phyloP scores from a whole-genome alignment of 768 basidiomycete genomes.

The Mycena maculata region DNA sequence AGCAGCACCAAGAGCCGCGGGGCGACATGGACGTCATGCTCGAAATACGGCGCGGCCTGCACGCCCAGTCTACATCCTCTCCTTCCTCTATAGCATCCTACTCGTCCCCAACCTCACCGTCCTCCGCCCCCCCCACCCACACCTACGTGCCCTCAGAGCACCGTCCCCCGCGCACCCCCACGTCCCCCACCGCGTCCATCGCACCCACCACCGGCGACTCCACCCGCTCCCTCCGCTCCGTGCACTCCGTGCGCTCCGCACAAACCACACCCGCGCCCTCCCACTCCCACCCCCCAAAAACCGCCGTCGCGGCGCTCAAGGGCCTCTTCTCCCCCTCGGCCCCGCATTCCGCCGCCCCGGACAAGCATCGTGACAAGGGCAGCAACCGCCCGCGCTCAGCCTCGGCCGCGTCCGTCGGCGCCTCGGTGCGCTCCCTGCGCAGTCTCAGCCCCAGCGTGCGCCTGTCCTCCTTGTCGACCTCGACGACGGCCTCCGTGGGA shows the following conservation, averaged over 20 bases:
- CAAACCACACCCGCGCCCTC: slow-evolving; percentile 39
- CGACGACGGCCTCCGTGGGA: too few species aligned
- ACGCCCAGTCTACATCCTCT: slow-evolving; percentile 63
- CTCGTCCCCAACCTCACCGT: not conserved
- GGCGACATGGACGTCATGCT: slow-evolving; percentile 90
- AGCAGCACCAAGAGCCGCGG: slow-evolving; percentile 65
- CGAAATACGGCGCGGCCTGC: too few species aligned
- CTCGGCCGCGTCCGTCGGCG: slow-evolving; percentile 59
- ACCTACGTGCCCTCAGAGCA: slow-evolving; percentile 12
- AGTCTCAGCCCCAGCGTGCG: slow-evolving; percentile 9
- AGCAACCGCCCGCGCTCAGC: slow-evolving; percentile 63
- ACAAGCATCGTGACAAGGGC: too few species aligned
- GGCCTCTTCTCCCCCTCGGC: slow-evolving; percentile 60
- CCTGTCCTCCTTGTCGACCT: too few species aligned
- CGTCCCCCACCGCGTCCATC: slow-evolving; percentile 40
- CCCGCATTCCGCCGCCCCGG: too few species aligned
- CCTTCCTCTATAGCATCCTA: slow-evolving; percentile 24
- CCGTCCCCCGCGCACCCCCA: slow-evolving; percentile 31
- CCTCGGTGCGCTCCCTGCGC: slow-evolving; percentile 46
- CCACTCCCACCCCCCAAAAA: slow-evolving; percentile 9
- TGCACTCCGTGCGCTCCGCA: slow-evolving; percentile 48
- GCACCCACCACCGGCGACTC: slow-evolving; percentile 47
- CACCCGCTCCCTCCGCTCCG: slow-evolving; percentile 57
- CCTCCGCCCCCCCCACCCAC: not conserved
- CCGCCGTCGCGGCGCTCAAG: slow-evolving; percentile 68